phyloP scores from a whole-genome alignment of 257 asterid genomes.

The Gentiana dahurica region DNA sequence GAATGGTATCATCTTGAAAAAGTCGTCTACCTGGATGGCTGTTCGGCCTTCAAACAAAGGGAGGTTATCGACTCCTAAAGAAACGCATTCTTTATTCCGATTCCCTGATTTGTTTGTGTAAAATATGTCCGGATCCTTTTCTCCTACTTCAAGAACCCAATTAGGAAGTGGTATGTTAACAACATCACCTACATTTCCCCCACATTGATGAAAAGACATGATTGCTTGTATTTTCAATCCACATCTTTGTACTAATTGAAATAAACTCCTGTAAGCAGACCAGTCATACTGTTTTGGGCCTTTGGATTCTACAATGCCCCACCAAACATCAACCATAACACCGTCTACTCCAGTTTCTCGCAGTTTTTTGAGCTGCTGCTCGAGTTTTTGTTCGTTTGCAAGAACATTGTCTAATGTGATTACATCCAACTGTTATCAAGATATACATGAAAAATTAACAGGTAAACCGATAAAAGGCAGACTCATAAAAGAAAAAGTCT shows the following conservation, averaged over 20 bases:
- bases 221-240: constrained; percentile 24
- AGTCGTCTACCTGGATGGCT: constrained; percentile 13
- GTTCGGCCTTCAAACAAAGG: constrained; percentile 19
- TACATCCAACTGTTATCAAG: constrained; percentile 16
- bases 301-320: constrained; percentile 17
- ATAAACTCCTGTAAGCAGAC: constrained; percentile 15
- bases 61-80: constrained; percentile 17
- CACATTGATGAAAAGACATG: constrained; percentile 25
- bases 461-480: not conserved
- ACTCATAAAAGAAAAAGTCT: not conserved
- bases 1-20: not conserved
- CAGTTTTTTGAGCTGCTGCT: constrained; percentile 14
- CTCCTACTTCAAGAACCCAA: constrained; percentile 21
- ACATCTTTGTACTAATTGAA: constrained; percentile 10
- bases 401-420: constrained; percentile 11
- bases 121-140: constrained; percentile 19
- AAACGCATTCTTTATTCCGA: constrained; percentile 16
- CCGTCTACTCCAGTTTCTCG: constrained; percentile 19
- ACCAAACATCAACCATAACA: constrained; percentile 27
- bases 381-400: constrained; percentile 4
- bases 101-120: constrained; percentile 20
- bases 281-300: constrained; percentile 21
- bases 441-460: not conserved
- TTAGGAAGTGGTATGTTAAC: constrained; percentile 20
- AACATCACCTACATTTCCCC: constrained; percentile 21